A percentile compares a stretch with the other conserved stretches of the same genome.
Conservation (phyloP, 1,284 basidiomycete species). For the Apiotrichum brassicae region DNA sequence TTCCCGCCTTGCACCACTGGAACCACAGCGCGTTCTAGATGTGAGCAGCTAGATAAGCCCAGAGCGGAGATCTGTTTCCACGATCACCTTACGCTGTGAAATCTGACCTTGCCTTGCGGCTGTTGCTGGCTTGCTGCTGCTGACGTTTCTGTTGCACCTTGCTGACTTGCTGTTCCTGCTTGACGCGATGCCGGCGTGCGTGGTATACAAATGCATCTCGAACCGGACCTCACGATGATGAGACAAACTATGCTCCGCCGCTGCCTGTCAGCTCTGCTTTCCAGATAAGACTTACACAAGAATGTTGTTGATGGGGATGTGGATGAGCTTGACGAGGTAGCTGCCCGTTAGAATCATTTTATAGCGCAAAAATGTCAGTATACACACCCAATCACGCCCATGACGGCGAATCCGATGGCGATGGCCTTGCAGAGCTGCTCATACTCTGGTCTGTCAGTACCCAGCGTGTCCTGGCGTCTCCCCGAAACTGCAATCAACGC, state of each 20-base stretch:
- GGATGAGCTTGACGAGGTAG: conserved; percentile 90
- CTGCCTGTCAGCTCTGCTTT: conserved; percentile 7
- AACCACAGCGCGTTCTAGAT: no score
- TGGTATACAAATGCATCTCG: conserved; percentile 18
- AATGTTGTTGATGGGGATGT: conserved; percentile 95
- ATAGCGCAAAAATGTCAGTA: conserved; percentile 29
- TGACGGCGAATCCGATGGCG: conserved; percentile 88
- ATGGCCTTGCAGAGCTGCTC: conserved; percentile 87
- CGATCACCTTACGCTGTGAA: no score
- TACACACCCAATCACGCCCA: conserved; percentile 56
- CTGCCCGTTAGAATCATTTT: conserved; percentile 48
- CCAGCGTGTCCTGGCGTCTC: no score
- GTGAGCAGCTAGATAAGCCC: no score
- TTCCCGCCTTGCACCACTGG: no score
- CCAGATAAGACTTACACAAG: conserved; percentile 65
- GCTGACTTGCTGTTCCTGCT: neutral
- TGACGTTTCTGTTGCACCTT: neutral
- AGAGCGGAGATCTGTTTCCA: no score
- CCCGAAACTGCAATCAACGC: no score
- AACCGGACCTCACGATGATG: conserved; percentile 2
- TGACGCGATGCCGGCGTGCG: neutral
- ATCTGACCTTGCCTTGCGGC: no score
- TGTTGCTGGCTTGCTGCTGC: neutral
- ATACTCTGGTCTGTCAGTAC: no score
- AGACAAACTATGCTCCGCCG: conserved; percentile 14